Conservation (phyloP, 2,329 filamentous ascomycete species). For the Mycosphaerella sp. region DNA sequence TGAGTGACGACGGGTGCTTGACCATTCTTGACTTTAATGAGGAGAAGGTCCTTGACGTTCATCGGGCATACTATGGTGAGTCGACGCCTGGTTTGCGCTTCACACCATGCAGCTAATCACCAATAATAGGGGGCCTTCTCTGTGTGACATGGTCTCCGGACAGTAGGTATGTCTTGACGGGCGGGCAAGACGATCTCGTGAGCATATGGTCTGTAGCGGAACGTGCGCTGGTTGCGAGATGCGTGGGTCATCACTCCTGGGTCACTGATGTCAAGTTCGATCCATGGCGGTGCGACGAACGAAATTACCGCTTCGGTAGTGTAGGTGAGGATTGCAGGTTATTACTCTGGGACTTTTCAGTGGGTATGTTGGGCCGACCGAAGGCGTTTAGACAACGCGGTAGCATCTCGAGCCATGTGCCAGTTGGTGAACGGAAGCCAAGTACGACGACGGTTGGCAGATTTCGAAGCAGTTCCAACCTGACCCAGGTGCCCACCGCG, state of each 20-base stretch:
- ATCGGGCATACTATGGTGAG: slow-evolving; percentile 78
- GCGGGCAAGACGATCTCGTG: slow-evolving; percentile 91
- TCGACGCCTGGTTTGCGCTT: not conserved
- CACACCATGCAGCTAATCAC: not conserved
- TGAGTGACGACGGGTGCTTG: slow-evolving; percentile 84
- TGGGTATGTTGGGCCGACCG: slow-evolving; percentile 89
- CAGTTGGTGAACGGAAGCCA: slow-evolving; percentile 39
- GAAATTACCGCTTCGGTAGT: slow-evolving; percentile 91
- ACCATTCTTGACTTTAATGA: slow-evolving; percentile 86
- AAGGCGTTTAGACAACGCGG: slow-evolving; percentile 57
- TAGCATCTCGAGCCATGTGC: slow-evolving; percentile 48
- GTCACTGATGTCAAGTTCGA: slow-evolving; percentile 91
- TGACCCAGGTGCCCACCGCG: slow-evolving; percentile 42
- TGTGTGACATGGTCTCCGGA: slow-evolving; percentile 98
- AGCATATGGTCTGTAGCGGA: slow-evolving; percentile 92
- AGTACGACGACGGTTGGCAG: slow-evolving; percentile 49
- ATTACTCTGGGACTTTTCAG: slow-evolving; percentile 94
- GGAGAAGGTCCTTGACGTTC: slow-evolving; percentile 81
- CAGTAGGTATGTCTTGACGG: slow-evolving; percentile 89
- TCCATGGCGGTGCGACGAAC: slow-evolving; percentile 92
- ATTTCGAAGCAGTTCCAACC: slow-evolving; percentile 64
- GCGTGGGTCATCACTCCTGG: slow-evolving; percentile 94
- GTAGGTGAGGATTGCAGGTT: slow-evolving; percentile 90
- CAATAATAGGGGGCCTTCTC: slow-evolving; percentile 54
- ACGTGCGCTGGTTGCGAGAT: slow-evolving; percentile 76